A percentile compares a stretch with the other conserved stretches of the same genome.
Conservation (phyloP, 208 protist species). For the Trypanosoma cruzi region DNA sequence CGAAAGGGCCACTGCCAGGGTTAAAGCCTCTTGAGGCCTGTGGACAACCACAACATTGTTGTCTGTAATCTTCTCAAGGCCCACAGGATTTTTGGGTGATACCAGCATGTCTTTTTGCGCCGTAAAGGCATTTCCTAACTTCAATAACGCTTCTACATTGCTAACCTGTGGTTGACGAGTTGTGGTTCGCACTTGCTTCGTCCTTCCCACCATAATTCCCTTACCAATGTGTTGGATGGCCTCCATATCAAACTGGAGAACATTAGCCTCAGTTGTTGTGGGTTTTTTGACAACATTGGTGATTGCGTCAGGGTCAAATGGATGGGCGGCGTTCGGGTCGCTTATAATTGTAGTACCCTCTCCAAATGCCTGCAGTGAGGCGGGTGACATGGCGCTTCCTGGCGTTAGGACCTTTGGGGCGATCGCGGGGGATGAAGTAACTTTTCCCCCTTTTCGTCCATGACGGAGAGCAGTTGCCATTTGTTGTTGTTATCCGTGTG, state of each 20-base stretch:
- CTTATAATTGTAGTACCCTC: conserved; percentile 38
- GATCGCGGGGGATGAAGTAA: conserved; percentile 58
- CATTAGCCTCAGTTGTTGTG: conserved; percentile 37
- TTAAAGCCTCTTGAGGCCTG: conserved; percentile 48
- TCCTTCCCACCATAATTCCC: conserved; percentile 78
- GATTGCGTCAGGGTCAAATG: conserved; percentile 29
- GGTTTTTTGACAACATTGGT: conserved; percentile 10
- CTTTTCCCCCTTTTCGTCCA: conserved; percentile 88
- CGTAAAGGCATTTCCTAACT: conserved; percentile 40
- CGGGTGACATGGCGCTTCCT: conserved; percentile 58
- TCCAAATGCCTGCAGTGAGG: conserved; percentile 34
- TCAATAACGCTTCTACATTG: conserved; percentile 40
- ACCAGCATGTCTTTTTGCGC: conserved; percentile 15
- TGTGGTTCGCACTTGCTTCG: conserved; percentile 68
- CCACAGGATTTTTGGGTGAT: conserved; percentile 23
- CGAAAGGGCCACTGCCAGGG: conserved; percentile 42
- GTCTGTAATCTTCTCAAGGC: conserved; percentile 21
- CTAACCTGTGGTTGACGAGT: conserved; percentile 51
- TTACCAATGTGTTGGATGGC: conserved; percentile 82
- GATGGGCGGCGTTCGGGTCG: conserved; percentile 39
- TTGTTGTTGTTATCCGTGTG: conserved; percentile 5
- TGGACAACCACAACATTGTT: conserved; percentile 54
- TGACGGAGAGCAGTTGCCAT: conserved; percentile 83
- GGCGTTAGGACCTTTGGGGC: conserved; percentile 37
- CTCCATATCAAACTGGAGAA: conserved; percentile 87